phyloP scores from a whole-genome alignment of 2,329 filamentous ascomycete species.

The Ophiocordyceps camponoti-saundersi region DNA sequence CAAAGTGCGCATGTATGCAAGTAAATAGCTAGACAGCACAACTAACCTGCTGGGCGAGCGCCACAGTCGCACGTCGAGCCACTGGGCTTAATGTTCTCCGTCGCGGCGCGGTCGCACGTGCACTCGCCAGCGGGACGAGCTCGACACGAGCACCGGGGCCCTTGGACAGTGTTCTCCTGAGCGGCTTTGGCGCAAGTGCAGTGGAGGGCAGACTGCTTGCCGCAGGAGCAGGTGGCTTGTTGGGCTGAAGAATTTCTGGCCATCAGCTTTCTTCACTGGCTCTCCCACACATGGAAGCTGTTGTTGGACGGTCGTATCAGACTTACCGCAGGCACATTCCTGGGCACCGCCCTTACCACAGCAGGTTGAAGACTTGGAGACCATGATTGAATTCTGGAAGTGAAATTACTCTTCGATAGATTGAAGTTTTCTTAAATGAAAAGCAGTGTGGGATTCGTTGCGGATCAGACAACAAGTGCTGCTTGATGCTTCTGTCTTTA shows the following conservation, averaged over 20 bases:
- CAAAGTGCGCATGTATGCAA: not conserved
- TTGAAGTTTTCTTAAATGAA: too few species aligned
- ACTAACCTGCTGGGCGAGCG: slow-evolving; percentile 50
- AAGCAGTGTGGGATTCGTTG: too few species aligned
- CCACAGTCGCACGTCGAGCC: slow-evolving; percentile 63
- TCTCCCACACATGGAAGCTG: too few species aligned
- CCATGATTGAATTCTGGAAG: slow-evolving; percentile 11
- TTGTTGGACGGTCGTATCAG: not conserved
- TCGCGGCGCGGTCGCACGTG: slow-evolving; percentile 56
- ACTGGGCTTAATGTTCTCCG: slow-evolving; percentile 47
- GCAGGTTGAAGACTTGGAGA: slow-evolving; percentile 30
- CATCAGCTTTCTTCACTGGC: too few species aligned
- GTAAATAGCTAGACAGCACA: not conserved
- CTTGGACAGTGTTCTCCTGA: slow-evolving; percentile 56
- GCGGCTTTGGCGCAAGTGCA: slow-evolving; percentile 70
- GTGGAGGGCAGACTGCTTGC: slow-evolving; percentile 69
- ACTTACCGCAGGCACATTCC: slow-evolving; percentile 41
- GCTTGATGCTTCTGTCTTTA: slow-evolving; percentile 4
- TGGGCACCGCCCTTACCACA: slow-evolving; percentile 31
- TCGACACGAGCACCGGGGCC: slow-evolving; percentile 69
- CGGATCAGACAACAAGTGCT: too few species aligned
- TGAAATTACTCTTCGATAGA: too few species aligned
- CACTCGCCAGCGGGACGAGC: slow-evolving; percentile 65
- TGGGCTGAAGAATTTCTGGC: slow-evolving; percentile 25
- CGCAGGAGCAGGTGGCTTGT: slow-evolving; percentile 70